Base-by-base conservation (phyloP, 2,329 filamentous ascomycete genomes). In the Colletotrichum sp. region DNA sequence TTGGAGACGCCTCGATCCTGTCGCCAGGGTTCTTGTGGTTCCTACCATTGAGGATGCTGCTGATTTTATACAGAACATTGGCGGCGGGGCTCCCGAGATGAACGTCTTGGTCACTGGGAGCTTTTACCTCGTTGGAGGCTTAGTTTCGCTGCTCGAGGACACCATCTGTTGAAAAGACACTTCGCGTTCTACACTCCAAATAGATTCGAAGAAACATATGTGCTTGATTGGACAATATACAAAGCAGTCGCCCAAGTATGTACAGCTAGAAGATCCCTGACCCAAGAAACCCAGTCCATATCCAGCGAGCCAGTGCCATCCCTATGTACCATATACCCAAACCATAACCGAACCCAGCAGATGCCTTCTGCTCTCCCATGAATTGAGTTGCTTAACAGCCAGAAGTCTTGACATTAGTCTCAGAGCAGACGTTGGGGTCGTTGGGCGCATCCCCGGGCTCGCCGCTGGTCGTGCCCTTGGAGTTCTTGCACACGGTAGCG, bases 401-500 rank as follows among this genome's bases (percentile, higher is more conserved):
- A 36, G 70, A 72, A 9, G 70, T 69, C 70, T 72, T n/a, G 58
- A 72, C 70, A n/a, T 36, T 21, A n/a, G 58, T 64, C 47, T 69
- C 24, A 5, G 59, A 55, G 29, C 70, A 72, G 43, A 72, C 54
- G 4, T 36, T 72, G 12, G 70, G 70, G 13, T 72, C 70, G 4
- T 72, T 47, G 29, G 43, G 36, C 15, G 70, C 70, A 13, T 64
- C 43, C 3, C 65, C 65, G 11, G 84, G 84, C 79, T 86, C 83
- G 58, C 76, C 77, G 34, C 77, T 81, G 21, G 77, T 71, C 66
- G 82, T 83, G 59, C 84, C 84, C 57, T 78, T 77, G 77, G 82
- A 85, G 33, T 70, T 72, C 65, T 75, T 72, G 71, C 74, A 75
- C 9, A 70, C 68, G 3, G 33, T 57, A 6, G 63, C 76, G 18